A percentile compares a stretch with the other conserved stretches of the same genome.
phyloP scores from a whole-genome alignment of 2,329 filamentous ascomycete genomes.

The Exophiala sp. region DNA sequence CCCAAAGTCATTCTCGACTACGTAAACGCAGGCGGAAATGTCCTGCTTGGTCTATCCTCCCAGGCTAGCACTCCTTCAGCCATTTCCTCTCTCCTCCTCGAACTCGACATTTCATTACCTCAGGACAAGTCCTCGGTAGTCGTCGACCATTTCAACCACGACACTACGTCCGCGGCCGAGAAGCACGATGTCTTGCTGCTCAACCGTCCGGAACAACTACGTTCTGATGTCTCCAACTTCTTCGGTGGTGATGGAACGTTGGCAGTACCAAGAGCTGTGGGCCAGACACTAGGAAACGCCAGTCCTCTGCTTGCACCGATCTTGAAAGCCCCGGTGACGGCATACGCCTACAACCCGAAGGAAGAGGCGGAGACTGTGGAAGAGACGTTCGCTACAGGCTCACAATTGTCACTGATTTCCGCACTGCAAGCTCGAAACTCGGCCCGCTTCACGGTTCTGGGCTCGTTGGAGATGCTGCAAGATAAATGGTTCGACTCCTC shows the following conservation, averaged over 20 bases:
- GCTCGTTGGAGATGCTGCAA: slow-evolving; percentile 80
- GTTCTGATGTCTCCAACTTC: slow-evolving; percentile 69
- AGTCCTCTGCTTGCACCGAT: slow-evolving; percentile 76
- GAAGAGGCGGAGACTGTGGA: slow-evolving; percentile 68
- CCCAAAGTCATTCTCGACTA: slow-evolving; percentile 86
- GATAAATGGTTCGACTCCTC: slow-evolving; percentile 84
- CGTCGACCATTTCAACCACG: slow-evolving; percentile 95
- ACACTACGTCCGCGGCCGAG: slow-evolving; percentile 70
- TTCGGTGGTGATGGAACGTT: slow-evolving; percentile 69
- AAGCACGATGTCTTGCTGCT: slow-evolving; percentile 85
- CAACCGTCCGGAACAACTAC: slow-evolving; percentile 62
- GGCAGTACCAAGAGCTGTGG: slow-evolving; percentile 77
- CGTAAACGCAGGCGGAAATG: slow-evolving; percentile 85
- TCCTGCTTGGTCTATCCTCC: slow-evolving; percentile 79
- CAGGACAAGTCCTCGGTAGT: slow-evolving; percentile 78
- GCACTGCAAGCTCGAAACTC: slow-evolving; percentile 89
- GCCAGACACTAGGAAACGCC: slow-evolving; percentile 73
- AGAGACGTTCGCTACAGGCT: slow-evolving; percentile 79
- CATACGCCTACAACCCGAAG: slow-evolving; percentile 92
- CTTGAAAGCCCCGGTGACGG: slow-evolving; percentile 74
- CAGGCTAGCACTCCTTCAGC: slow-evolving; percentile 66
- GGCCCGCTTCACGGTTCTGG: slow-evolving; percentile 80
- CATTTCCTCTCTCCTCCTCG: slow-evolving; percentile 73
- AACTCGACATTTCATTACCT: slow-evolving; percentile 86
- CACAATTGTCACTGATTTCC: slow-evolving; percentile 80